These are phyloP conservation scores for Scheffersomyces amazonensis DNA, from an alignment of 805 yeast species.

Conservation along the genomic window DNA sequence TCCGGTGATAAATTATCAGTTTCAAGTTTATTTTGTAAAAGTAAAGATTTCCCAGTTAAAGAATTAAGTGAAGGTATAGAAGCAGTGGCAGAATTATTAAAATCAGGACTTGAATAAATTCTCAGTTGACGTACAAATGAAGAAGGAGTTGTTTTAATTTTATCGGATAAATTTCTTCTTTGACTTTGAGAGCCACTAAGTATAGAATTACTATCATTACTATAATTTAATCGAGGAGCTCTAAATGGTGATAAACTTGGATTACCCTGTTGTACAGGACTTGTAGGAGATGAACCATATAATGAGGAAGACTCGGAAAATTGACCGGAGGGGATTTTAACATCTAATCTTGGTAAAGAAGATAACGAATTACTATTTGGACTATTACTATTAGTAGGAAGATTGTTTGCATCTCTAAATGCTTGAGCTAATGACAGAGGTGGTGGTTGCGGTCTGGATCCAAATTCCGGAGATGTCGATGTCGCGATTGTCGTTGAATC, in stretches of 20 bases:
- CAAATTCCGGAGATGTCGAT: background rate
- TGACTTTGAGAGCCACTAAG: conserved; percentile 1
- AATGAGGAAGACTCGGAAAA: conserved; percentile 3
- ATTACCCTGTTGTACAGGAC: background rate
- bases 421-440: too few relatives aligned
- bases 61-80: conserved; percentile 7
- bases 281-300: background rate
- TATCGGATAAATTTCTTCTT: conserved; percentile 24
- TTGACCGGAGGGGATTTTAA: too few relatives aligned
- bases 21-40: conserved; percentile 15
- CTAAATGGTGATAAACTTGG: background rate
- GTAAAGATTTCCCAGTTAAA: conserved; percentile 8
- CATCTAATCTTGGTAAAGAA: background rate
- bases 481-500: background rate
- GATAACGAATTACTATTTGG: background rate
- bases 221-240: conserved; percentile 1
- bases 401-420: too few relatives aligned
- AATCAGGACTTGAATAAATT: conserved; percentile 15
- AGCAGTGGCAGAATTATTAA: conserved; percentile 6
- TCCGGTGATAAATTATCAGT: conserved; percentile 52
- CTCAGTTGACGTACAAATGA: conserved; percentile 32
- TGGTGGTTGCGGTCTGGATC: too few relatives aligned
- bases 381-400: background rate
- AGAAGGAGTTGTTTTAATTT: conserved; percentile 30
- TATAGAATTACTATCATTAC: conserved; percentile 1